Evolutionary conservation across 2,329 filamentous ascomycete species (phyloP).

Genomic region (Penicillium brasilianum): DNA sequence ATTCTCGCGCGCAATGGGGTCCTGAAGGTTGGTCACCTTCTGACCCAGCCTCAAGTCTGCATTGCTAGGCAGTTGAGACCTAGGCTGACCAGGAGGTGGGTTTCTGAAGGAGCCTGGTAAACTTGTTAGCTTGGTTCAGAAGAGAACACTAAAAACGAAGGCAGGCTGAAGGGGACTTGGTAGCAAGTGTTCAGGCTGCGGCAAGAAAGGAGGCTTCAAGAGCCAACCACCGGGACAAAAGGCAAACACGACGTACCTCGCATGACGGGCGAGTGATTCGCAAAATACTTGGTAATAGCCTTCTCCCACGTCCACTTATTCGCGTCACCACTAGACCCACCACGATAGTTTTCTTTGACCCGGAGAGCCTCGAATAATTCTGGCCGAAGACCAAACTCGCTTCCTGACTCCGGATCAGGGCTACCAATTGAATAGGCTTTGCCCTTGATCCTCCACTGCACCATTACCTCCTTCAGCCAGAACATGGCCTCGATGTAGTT

Average conservation of each 20-base stretch:
- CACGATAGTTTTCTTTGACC: slow-evolving; percentile 38
- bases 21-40: slow-evolving; percentile 72
- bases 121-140: slow-evolving; percentile 16
- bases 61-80: slow-evolving; percentile 57
- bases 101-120: slow-evolving; percentile 70
- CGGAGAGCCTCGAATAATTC: slow-evolving; percentile 66
- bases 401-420: slow-evolving; percentile 64
- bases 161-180: background rate
- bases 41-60: slow-evolving; percentile 59
- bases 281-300: slow-evolving; percentile 87
- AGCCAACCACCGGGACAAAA: background rate
- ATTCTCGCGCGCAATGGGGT: slow-evolving; percentile 71
- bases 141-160: background rate
- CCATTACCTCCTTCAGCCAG: slow-evolving; percentile 72
- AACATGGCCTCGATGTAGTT: slow-evolving; percentile 79
- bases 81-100: slow-evolving; percentile 68
- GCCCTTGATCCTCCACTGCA: slow-evolving; percentile 86
- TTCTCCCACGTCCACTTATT: slow-evolving; percentile 74
- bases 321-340: slow-evolving; percentile 28
- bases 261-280: slow-evolving; percentile 81
- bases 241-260: slow-evolving; percentile 57
- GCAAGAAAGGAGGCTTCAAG: slow-evolving; percentile 7
- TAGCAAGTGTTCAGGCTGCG: background rate
- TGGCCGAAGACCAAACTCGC: slow-evolving; percentile 49
- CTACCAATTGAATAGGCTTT: slow-evolving; percentile 74